These are phyloP conservation scores for Kluyveromyces aestuarii DNA, from an alignment of 805 yeast species.

Conservation along the genomic window DNA sequence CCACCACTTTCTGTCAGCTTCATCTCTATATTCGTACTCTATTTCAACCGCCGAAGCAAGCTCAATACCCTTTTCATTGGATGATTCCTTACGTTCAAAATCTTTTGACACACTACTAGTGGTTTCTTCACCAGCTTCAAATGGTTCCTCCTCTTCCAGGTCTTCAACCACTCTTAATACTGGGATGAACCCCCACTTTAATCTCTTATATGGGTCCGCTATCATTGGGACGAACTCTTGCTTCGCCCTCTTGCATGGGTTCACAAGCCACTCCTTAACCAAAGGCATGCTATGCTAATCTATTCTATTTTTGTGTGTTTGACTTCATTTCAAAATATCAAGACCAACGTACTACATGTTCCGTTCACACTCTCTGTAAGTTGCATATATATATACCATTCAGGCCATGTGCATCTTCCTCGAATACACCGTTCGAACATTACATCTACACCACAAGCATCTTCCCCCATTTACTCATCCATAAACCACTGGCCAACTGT, in stretches of 20 bases:
- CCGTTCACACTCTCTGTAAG: too few relatives aligned
- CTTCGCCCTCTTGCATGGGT: conserved; percentile 25
- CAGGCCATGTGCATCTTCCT: too few relatives aligned
- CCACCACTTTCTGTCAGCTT: conserved; percentile 46
- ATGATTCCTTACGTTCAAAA: neutral
- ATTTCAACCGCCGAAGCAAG: neutral
- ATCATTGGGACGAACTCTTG: conserved; percentile 27
- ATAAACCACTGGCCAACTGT: neutral
- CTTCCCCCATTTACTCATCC: neutral
- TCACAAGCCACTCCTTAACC: conserved; percentile 14
- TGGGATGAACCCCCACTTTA: conserved; percentile 30
- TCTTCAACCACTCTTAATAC: conserved; percentile 24
- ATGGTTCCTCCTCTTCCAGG: conserved; percentile 9
- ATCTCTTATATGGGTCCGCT: conserved; percentile 23
- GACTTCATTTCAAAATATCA: neutral
- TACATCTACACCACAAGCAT: neutral
- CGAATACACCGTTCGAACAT: neutral
- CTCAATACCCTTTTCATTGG: neutral
- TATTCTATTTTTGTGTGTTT: neutral
- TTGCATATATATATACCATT: too few relatives aligned
- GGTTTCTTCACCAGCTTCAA: neutral
- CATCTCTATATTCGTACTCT: conserved; percentile 39
- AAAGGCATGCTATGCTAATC: conserved; percentile 2
- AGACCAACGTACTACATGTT: too few relatives aligned
- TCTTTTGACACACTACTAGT: neutral